phyloP scores from a whole-genome alignment of 192 early-diverging fungal genomes.

The Glomus cerebriforme region DNA sequence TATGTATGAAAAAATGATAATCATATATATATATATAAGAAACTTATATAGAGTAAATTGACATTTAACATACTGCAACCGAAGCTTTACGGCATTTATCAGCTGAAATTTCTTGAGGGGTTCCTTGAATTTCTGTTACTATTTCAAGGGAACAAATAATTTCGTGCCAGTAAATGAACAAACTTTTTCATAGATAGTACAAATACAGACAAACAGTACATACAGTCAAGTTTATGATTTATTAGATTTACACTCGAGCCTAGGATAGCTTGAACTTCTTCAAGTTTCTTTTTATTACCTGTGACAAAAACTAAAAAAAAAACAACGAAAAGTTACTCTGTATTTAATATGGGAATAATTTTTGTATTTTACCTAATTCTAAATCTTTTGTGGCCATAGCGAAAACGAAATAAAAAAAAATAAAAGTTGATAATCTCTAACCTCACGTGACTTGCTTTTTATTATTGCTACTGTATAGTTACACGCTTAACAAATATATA shows the following conservation, averaged over 20 bases:
- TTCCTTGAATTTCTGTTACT: constrained; percentile 95
- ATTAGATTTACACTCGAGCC: constrained; percentile 62
- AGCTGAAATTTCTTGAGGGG: constrained; percentile 69
- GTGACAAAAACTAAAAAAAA: constrained; percentile 75
- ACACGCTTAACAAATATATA: too few relatives aligned
- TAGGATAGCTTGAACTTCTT: constrained; percentile 86
- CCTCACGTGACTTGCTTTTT: too few relatives aligned
- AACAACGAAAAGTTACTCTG: too few relatives aligned
- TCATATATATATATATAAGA: background rate
- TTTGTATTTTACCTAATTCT: too few relatives aligned
- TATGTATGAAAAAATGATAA: constrained; percentile 27
- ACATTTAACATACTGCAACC: constrained; percentile 41
- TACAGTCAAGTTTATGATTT: constrained; percentile 71
- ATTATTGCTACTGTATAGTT: too few relatives aligned
- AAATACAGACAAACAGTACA: constrained; percentile 20
- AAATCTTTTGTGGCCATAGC: too few relatives aligned
- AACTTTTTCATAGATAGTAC: background rate
- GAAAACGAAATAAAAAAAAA: too few relatives aligned
- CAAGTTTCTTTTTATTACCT: constrained; percentile 95
- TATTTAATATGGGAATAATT: too few relatives aligned
- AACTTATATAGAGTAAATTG: background rate
- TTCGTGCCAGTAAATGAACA: background rate
- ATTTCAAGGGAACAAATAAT: background rate
- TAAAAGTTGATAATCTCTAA: too few relatives aligned
- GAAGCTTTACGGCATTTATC: constrained; percentile 84